Percentiles rank a stretch among this genome's conserved stretches.
phyloP scores from a whole-genome alignment of 352 stramenopile species.

The Saprolegnia parasitica region DNA sequence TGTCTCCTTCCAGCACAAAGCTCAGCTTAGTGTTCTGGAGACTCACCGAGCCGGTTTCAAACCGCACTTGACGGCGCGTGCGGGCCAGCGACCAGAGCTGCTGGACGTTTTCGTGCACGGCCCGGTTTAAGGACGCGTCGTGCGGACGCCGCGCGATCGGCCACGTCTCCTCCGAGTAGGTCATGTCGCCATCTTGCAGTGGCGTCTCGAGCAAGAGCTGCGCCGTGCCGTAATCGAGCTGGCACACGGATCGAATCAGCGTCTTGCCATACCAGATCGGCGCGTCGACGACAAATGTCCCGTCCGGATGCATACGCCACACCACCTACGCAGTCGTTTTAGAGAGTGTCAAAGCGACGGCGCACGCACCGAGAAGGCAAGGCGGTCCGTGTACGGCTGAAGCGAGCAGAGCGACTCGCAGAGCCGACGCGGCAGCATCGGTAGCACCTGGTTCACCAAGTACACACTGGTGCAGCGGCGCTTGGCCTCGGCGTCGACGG shows the following conservation, averaged over 20 bases:
- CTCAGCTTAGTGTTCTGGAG: conserved; percentile 92
- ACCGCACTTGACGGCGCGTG: conserved; percentile 74
- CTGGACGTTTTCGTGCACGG: conserved; percentile 38
- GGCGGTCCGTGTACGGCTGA: conserved; percentile 93
- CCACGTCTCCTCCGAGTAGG: conserved; percentile 24
- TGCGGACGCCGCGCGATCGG: conserved; percentile 55
- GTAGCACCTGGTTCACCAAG: conserved; percentile 91
- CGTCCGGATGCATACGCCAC: conserved; percentile 96
- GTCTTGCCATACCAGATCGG: conserved; percentile 95
- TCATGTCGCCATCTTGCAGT: conserved; percentile 36
- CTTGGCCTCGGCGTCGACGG: conserved; percentile 93
- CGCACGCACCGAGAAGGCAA: conserved; percentile 83
- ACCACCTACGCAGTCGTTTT: conserved; percentile 50
- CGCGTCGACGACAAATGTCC: conserved; percentile 81
- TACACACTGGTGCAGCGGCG: conserved; percentile 95
- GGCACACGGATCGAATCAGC: conserved; percentile 96
- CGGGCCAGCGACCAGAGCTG: conserved; percentile 58
- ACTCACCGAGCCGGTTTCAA: conserved; percentile 89
- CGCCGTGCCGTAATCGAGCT: conserved; percentile 95
- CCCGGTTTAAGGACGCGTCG: background rate
- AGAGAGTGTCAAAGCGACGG: background rate
- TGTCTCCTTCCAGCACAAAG: conserved; percentile 90
- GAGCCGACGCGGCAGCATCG: conserved; percentile 95
- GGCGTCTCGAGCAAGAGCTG: conserved; percentile 95
- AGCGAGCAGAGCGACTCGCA: conserved; percentile 96